These are phyloP conservation scores for Tolypocladium sp. DNA, from an alignment of 2,329 filamentous ascomycete genomes.

Conservation along the genomic window DNA sequence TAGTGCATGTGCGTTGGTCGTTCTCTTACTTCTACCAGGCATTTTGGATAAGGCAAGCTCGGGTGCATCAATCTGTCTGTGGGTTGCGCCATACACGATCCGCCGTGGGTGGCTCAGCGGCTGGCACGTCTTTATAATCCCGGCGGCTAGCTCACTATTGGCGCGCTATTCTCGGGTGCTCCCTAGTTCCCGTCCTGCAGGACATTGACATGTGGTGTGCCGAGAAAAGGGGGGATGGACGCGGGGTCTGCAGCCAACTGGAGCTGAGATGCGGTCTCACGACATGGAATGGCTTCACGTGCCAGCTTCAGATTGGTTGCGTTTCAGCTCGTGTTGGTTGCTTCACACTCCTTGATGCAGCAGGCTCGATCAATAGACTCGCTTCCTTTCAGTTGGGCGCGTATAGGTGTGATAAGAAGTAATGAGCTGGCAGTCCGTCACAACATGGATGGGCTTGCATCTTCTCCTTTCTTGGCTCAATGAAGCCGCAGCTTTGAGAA, in stretches of 20 bases:
- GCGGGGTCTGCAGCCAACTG: not conserved
- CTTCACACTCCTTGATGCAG: not conserved
- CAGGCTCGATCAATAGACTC: not conserved
- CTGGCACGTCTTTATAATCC: not conserved
- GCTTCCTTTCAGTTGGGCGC: too few species aligned
- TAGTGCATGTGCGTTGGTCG: not conserved
- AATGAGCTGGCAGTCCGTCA: not conserved
- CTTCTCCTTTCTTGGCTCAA: fast-evolving
- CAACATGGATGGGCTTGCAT: not conserved
- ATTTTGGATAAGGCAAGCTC: not conserved
- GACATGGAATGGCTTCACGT: not conserved
- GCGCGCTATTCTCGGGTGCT: not conserved
- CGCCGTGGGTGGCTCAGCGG: too few species aligned
- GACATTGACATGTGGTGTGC: not conserved
- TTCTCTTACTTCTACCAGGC: not conserved
- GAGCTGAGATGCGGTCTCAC: not conserved
- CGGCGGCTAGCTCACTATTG: not conserved
- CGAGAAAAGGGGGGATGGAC: not conserved
- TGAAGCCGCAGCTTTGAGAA: not conserved
- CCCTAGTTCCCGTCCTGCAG: not conserved
- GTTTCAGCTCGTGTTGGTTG: not conserved
- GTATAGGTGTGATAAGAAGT: not conserved
- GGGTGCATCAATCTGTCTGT: not conserved
- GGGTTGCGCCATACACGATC: too few species aligned
- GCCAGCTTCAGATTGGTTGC: not conserved